Percentiles rank a stretch among this genome's conserved stretches.
These are phyloP conservation scores for Pinus taeda DNA, from an alignment of 75 land plant species.

Conservation along the genomic window DNA sequence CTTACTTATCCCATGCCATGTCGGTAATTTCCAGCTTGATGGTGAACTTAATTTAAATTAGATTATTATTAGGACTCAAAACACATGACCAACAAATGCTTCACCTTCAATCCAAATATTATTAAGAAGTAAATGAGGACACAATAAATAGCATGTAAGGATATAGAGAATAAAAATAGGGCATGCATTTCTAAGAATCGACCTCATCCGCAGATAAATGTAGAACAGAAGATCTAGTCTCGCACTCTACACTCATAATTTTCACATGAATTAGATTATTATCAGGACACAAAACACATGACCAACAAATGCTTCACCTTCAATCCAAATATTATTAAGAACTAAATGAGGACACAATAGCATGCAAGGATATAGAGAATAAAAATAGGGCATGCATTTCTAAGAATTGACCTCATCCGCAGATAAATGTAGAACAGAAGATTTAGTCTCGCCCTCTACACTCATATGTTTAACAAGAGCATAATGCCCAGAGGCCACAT, in stretches of 20 bases:
- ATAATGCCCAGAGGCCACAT: slow-evolving; percentile 98
- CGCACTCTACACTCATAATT: slow-evolving; percentile 24
- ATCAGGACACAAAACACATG: background rate
- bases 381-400: background rate
- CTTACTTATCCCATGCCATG: too few species aligned
- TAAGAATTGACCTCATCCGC: slow-evolving; percentile 60
- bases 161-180: background rate
- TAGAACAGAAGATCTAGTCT: slow-evolving; percentile 36
- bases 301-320: background rate
- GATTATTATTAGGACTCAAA: background rate
- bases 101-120: background rate
- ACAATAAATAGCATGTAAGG: background rate
- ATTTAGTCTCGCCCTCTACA: slow-evolving; percentile 23
- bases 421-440: slow-evolving; percentile 60
- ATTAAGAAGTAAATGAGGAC: background rate
- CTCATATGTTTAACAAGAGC: slow-evolving; percentile 61
- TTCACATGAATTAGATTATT: slow-evolving; percentile 27
- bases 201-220: slow-evolving; percentile 83
- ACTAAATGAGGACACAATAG: background rate
- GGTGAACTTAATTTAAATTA: background rate
- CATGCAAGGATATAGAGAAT: background rate
- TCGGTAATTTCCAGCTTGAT: too few species aligned
- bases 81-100: background rate
- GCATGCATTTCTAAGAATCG: background rate
- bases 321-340: background rate